Evolutionary conservation across 176 grass and related monocot genomes (phyloP).

Genomic region (Eremochloa ophiuroides): DNA sequence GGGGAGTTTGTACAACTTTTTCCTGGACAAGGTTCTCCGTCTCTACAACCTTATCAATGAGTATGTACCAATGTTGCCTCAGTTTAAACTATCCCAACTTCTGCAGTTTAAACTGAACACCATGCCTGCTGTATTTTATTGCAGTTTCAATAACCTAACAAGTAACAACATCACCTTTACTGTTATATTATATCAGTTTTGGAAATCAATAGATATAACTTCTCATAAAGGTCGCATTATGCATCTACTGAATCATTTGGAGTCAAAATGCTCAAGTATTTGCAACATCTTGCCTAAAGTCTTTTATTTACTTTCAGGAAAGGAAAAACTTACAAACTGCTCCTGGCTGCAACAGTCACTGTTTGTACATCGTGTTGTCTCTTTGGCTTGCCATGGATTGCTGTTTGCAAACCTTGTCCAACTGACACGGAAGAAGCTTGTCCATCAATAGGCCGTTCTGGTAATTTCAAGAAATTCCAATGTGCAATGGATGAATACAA

Average conservation of each 20-base stretch:
- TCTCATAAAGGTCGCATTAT: neutral
- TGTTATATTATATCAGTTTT: neutral
- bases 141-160: neutral
- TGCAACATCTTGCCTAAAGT: neutral
- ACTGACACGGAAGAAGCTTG: constrained; percentile 59
- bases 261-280: neutral
- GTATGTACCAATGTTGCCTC: constrained; percentile 45
- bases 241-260: neutral
- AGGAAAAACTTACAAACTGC: constrained; percentile 64
- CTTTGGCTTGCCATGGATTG: constrained; percentile 84
- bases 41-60: constrained; percentile 74
- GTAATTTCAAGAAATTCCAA: constrained; percentile 95
- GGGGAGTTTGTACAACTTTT: constrained; percentile 78
- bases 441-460: constrained; percentile 89
- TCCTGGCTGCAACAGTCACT: constrained; percentile 72
- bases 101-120: neutral
- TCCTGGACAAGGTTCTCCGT: constrained; percentile 72
- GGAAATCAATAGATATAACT: neutral
- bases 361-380: constrained; percentile 78
- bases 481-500: constrained; percentile 74
- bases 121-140: neutral
- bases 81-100: constrained; percentile 16
- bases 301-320: constrained; percentile 57
- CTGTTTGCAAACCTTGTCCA: constrained; percentile 76
- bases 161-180: neutral